Evolutionary conservation across 2,329 filamentous ascomycete species (phyloP).

Genomic region (Pestalotiopsis sp.): DNA sequence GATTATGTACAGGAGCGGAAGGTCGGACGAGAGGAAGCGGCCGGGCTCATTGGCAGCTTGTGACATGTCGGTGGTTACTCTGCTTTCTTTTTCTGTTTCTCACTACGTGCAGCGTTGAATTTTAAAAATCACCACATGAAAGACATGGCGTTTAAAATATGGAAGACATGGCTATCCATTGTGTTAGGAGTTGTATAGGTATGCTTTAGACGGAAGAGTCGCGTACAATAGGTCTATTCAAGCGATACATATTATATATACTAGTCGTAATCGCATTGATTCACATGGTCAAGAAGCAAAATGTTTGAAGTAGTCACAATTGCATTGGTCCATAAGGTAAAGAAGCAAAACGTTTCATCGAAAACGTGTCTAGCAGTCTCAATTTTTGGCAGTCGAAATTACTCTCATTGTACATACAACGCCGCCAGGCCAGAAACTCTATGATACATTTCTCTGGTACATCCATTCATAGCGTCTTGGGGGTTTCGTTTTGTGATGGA

Average conservation of each 20-base stretch:
- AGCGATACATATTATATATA: too few relatives aligned
- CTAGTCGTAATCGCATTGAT: too few relatives aligned
- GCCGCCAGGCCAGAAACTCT: neutral
- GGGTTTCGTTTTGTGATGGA: neutral
- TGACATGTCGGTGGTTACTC: neutral
- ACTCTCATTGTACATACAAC: conserved; percentile 13
- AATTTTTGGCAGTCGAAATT: conserved; percentile 8
- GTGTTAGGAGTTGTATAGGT: too few relatives aligned
- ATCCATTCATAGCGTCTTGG: neutral
- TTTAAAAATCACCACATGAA: neutral
- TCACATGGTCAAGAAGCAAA: too few relatives aligned
- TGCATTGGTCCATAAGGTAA: neutral
- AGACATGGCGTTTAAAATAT: neutral
- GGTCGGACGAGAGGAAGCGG: conserved; percentile 68
- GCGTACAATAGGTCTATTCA: too few relatives aligned
- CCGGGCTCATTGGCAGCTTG: conserved; percentile 58
- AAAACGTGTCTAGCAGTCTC: conserved; percentile 5
- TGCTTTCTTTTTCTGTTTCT: neutral
- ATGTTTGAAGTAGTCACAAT: too few relatives aligned
- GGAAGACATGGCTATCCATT: neutral
- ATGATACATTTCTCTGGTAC: conserved; percentile 6
- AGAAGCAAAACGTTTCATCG: neutral
- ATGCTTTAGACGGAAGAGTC: too few relatives aligned
- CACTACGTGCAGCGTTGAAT: neutral
- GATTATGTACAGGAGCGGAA: conserved; percentile 55